A percentile compares a stretch with the other conserved stretches of the same genome.
Conservation (phyloP, 2,329 filamentous ascomycete species). For the Dactylellina haptotyla region DNA sequence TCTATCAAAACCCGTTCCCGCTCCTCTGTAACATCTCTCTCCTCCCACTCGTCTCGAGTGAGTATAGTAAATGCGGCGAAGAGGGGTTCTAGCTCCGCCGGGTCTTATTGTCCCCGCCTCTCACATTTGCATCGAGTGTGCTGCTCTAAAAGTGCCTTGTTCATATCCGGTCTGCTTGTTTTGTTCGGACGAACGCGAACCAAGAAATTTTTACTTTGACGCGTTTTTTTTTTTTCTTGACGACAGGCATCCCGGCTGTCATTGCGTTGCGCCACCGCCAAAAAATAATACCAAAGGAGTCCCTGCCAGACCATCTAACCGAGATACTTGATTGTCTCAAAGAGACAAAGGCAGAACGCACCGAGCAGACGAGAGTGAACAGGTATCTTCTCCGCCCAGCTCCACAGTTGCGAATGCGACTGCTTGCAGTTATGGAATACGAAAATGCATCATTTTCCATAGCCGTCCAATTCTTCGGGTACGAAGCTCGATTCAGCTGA, state of each 20-base stretch:
- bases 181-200: conserved; percentile 21
- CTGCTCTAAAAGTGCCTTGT: not conserved
- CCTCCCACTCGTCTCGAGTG: conserved; percentile 6
- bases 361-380: not conserved
- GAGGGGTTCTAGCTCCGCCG: not conserved
- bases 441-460: too few relatives aligned
- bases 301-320: too few relatives aligned
- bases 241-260: not conserved
- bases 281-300: too few relatives aligned
- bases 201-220: not conserved
- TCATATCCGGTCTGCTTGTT: conserved; percentile 31
- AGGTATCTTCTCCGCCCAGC: not conserved
- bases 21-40: not conserved
- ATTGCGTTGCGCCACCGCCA: not conserved
- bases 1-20: not conserved
- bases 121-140: too few relatives aligned
- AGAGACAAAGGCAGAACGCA: too few relatives aligned
- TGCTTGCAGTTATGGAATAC: conserved; percentile 2
- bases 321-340: too few relatives aligned
- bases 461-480: too few relatives aligned
- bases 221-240: not conserved
- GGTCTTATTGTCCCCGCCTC: conserved; percentile 26
- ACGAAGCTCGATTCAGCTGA: not conserved
- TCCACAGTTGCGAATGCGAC: conserved; percentile 14
- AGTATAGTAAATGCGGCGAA: not conserved